Evolutionary conservation across 805 yeast species (phyloP).

Genomic region (Cyberlindnera sargentensis): DNA sequence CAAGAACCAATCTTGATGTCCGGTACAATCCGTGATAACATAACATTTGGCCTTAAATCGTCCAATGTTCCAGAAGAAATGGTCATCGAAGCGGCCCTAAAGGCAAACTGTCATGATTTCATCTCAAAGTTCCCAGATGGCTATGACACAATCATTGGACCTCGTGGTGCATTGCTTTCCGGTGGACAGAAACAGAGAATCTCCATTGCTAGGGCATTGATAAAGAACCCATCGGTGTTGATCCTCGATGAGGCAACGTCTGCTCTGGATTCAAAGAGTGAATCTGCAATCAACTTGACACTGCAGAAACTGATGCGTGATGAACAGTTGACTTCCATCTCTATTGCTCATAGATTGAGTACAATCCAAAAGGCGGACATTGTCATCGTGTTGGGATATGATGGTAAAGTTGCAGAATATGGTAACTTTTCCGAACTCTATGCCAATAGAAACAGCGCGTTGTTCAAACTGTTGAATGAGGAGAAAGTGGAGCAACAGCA

Average conservation of each 20-base stretch:
- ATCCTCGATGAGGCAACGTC: constrained; percentile 88
- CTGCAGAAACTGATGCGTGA: constrained; percentile 54
- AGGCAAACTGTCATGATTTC: constrained; percentile 54
- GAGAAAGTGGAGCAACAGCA: constrained; percentile 16
- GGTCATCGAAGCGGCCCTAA: constrained; percentile 39
- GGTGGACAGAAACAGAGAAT: constrained; percentile 92
- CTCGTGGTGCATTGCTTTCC: constrained; percentile 64
- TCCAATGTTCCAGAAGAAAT: constrained; percentile 42
- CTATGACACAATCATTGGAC: constrained; percentile 58
- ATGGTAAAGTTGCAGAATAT: constrained; percentile 75
- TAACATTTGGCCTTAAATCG: constrained; percentile 53
- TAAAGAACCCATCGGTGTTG: constrained; percentile 66
- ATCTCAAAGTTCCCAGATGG: constrained; percentile 56
- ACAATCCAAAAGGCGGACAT: constrained; percentile 84
- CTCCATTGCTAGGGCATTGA: constrained; percentile 77
- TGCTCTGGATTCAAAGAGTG: constrained; percentile 70
- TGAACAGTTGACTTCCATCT: constrained; percentile 66
- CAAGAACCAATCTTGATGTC: constrained; percentile 76
- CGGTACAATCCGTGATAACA: constrained; percentile 74
- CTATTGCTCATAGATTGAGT: constrained; percentile 89
- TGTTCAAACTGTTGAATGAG: constrained; percentile 32
- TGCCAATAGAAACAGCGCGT: constrained; percentile 34
- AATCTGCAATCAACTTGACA: constrained; percentile 74
- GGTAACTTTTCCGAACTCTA: constrained; percentile 58
- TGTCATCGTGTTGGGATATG: constrained; percentile 74